These are phyloP conservation scores for Claviceps humidiphila DNA, from an alignment of 2,329 filamentous ascomycete genomes.

Conservation along the genomic window DNA sequence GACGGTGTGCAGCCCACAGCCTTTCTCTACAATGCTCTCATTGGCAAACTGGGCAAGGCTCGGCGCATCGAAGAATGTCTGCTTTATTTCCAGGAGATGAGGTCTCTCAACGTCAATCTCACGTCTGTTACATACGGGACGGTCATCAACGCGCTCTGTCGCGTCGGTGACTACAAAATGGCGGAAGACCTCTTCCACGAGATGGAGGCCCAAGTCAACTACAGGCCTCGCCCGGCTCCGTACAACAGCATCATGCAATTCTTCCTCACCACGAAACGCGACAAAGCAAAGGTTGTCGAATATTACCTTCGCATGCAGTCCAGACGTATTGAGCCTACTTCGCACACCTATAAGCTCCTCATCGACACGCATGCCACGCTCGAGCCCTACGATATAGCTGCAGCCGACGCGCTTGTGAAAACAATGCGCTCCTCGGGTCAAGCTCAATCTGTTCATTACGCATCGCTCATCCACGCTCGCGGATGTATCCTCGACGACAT, in stretches of 20 bases:
- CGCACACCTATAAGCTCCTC: conserved; percentile 94
- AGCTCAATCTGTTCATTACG: conserved; percentile 89
- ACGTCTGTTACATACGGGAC: conserved; percentile 97
- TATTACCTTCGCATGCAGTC: conserved; percentile 94
- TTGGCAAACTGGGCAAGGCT: conserved; percentile 95
- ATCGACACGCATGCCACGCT: conserved; percentile 92
- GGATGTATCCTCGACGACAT: conserved; percentile 91
- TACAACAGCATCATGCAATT: conserved; percentile 99
- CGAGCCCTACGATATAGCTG: conserved; percentile 77
- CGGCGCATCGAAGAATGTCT: conserved; percentile 96
- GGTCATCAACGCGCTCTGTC: conserved; percentile 92
- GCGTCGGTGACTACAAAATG: conserved; percentile 94
- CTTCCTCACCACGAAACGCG: conserved; percentile 93
- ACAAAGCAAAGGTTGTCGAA: conserved; percentile 80
- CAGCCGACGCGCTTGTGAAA: conserved; percentile 71
- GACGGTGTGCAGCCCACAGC: conserved; percentile 94
- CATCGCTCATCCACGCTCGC: conserved; percentile 87
- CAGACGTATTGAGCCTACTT: conserved; percentile 77
- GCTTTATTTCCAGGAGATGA: conserved; percentile 98
- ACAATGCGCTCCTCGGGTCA: conserved; percentile 63
- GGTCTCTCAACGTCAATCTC: conserved; percentile 77
- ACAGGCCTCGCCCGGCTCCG: conserved; percentile 90
- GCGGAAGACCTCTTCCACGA: conserved; percentile 97
- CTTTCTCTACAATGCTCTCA: conserved; percentile 95
- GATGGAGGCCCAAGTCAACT: conserved; percentile 98